Percentiles rank a stretch among this genome's conserved stretches.
These are phyloP conservation scores for carrot (Daucus carota) DNA, from an alignment of 129 eudicot genomes.

Conservation along the genomic window DH1_v3.0 NC_030384.2:25180501-25181000, in stretches of 20 bases:
- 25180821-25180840: too few species aligned
- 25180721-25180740: background rate
- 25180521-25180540: too few species aligned
- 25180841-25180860: too few species aligned
- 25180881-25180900: background rate
- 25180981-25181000: background rate
- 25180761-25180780: too few species aligned
- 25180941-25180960: background rate
- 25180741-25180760: background rate
- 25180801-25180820: too few species aligned
- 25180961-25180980: background rate
- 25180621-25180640: background rate
- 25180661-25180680: background rate
- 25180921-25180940: background rate
- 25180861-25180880: background rate
- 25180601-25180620: background rate
- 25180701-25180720: too few species aligned
- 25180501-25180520: too few species aligned
- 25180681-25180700: background rate
- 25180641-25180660: background rate
- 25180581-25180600: background rate
- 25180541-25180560: background rate
- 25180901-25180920: background rate
- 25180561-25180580: background rate
- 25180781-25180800: too few species aligned